Evolutionary conservation across 441 rosid genomes (phyloP), one percentile per base, ranked within the genome.

Genomic region (Melastoma candidum): DNA sequence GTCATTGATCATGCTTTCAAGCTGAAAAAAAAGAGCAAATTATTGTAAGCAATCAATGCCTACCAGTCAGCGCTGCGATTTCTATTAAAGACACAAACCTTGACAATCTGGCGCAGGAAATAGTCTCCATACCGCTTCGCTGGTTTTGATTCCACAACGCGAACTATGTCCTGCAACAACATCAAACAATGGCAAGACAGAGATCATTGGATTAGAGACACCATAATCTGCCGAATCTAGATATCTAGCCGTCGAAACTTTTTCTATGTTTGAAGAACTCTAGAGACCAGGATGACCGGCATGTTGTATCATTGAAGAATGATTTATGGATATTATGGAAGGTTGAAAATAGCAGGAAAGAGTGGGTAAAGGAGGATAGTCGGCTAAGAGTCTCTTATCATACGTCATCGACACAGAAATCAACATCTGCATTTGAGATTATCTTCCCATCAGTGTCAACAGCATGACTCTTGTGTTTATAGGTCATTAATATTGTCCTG

Each of bases 391-490:
- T 59, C 26, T n/a, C 14, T 47, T 22, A 46, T 29, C 83, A 22
- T 78, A 90, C 98, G 61, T 83, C 85, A 47, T 81, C 82, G 56
- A 87, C 73, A 72, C 74, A 85, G 89, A 92, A 92, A 65, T 92
- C 87, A 49, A 92, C 70, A 74, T 92, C 98, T 49, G 98, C 95
- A 59, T 92, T 87, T 49, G 95, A 83, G 68, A 68, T 73, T 52
- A 92, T 71, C 71, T 70, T 85, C 63, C 96, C 84, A 51, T 80
- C 83, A 26, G 83, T 67, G 69, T 84, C 89, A 71, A 85, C 82
- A 41, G 95, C 77, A 68, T 87, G 96, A 13, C 90, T 92, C 78
- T 92, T 92, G 84, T 92, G 98, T 79, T 92, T 87, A 80, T 79
- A 87, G 46, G 94, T 76, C 71, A 85, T 51, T 78, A 87, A 68